Base-by-base conservation (phyloP, 1,284 basidiomycete genomes). In the Athelia sp. region DNA sequence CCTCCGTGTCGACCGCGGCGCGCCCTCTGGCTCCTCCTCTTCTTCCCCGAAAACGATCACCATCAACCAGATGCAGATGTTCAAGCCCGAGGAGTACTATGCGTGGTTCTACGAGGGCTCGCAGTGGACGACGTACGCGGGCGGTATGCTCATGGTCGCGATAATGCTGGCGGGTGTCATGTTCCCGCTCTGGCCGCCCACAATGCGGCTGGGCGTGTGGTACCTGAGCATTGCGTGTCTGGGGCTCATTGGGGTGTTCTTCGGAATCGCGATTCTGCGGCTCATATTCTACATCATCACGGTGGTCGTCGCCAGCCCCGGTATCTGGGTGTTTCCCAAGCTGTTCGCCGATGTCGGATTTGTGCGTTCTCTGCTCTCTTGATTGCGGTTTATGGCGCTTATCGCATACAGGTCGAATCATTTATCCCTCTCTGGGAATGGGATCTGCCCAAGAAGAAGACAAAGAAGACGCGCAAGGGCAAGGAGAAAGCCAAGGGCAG, bases 291-390 rank as follows among this genome's bases (percentile, higher is more conserved):
- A 94, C 73, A 81, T 94, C 65, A 82, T 96, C 61, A 95, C 96
- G n/a, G 69, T 95, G 57, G 71, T 99, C 57, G 82, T 84, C 45
- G 84, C 83, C 24, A 83, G 86, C 51, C 93, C 93, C 15, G 97
- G 96, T 31, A 97, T 99, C 53, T 99, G 96, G 96, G 89, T 99
- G 73, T 99, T 98, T 78, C 96, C 97, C 0, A 92, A 98, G 65
- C 73, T 99, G 43, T 99, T 99, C 61, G 96, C 96, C 29, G 96
- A 99, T 64, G 97, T 99, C 50, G 96, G 97, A 66, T 97, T 99
- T 65, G 96, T 98, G 63, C 72, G 94, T 85, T 10, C 21, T 45
- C 8, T 35, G 18, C 52, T 54, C 22, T 48, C n/a, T n/a, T n/a
- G n/a, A n/a, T n/a, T 29, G 26, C 26, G 26, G 13, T 29, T 29